Evolutionary conservation across 1,139 yeast genomes (phyloP), one percentile per base, ranked within the genome.

Genomic region (Saccharomycopsis hybrid): DNA sequence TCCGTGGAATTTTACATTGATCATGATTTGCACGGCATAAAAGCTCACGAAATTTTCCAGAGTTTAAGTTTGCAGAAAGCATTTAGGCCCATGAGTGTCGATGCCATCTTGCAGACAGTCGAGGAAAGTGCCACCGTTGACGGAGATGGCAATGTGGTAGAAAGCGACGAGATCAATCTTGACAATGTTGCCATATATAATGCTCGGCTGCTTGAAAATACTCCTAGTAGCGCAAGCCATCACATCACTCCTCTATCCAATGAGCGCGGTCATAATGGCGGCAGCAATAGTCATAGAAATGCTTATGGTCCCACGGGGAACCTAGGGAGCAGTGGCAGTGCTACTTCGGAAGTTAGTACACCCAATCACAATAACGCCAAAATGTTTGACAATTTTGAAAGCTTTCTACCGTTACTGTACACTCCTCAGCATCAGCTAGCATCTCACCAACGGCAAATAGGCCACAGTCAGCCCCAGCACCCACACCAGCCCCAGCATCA

Each of bases 1-100:
- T 40, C 51, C 3, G 47, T 48, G 27, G 49, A 44, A 25, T 52
- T 52, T 41, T 52, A 18, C 29, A 50, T 44, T 41, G 55, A 52
- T 33, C 25, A 36, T 7, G 40, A 46, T 5, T 31, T 24, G 7
- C 30, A 30, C 13, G 9, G n/a, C 9, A 31, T 46, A 5, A 32
- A 18, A n/a, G 43, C 39, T 13, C 3, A 8, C 4, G 54, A 50
- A 8, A 27, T 52, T 8, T 50, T 52, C 45, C 47, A n/a, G 9
- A 33, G 36, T 40, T 11, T 33, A 18, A 18, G 35, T 24, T 46
- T 52, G 31, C 38, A 38, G 8, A 52, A 52, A 32, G 49, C 48
- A 4, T 44, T 50, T 18, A 41, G 38, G 2, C 44, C 47, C 3
- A 43, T 35, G 4, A 25, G 39, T 8, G 35, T 44, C 9, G 47